phyloP scores from a whole-genome alignment of 805 yeast species.

The Schwanniomyces pseudopolymorphus region DNA sequence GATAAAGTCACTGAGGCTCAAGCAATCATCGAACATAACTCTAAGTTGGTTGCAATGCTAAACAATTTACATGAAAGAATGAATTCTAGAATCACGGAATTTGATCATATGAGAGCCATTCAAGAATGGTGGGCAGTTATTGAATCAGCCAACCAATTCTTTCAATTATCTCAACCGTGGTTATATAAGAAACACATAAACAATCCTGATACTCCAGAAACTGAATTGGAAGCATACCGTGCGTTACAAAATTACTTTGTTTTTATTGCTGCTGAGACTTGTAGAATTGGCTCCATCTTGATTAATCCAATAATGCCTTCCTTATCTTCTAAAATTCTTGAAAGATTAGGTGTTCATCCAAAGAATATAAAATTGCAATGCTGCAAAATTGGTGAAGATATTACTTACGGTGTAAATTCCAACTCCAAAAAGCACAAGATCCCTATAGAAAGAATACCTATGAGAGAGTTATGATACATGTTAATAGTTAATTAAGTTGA shows the following conservation, averaged over 20 bases:
- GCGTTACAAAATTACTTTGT: constrained; percentile 50
- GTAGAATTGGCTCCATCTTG: constrained; percentile 65
- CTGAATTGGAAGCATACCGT: constrained; percentile 11
- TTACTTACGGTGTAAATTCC: constrained; percentile 56
- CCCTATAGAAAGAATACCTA: constrained; percentile 41
- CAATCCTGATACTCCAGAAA: constrained; percentile 16
- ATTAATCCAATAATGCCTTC: constrained; percentile 74
- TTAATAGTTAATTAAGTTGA: not conserved
- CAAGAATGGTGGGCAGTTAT: constrained; percentile 58
- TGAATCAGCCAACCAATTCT: constrained; percentile 60
- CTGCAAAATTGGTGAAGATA: constrained; percentile 58
- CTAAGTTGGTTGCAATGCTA: constrained; percentile 28
- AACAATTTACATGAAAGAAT: constrained; percentile 37
- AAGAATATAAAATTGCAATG: constrained; percentile 41
- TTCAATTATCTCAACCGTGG: constrained; percentile 83
- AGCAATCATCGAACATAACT: constrained; percentile 13
- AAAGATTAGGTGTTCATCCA: constrained; percentile 56
- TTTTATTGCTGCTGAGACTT: constrained; percentile 65
- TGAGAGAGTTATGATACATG: constrained; percentile 4
- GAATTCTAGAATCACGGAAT: constrained; percentile 42
- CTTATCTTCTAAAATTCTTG: constrained; percentile 55
- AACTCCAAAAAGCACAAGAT: constrained; percentile 49
- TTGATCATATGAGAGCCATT: constrained; percentile 57
- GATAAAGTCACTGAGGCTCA: constrained; percentile 5
- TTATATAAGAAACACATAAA: constrained; percentile 30